Conservation (phyloP, 495 filamentous ascomycete species). For the Ramalina intermedia region DNA sequence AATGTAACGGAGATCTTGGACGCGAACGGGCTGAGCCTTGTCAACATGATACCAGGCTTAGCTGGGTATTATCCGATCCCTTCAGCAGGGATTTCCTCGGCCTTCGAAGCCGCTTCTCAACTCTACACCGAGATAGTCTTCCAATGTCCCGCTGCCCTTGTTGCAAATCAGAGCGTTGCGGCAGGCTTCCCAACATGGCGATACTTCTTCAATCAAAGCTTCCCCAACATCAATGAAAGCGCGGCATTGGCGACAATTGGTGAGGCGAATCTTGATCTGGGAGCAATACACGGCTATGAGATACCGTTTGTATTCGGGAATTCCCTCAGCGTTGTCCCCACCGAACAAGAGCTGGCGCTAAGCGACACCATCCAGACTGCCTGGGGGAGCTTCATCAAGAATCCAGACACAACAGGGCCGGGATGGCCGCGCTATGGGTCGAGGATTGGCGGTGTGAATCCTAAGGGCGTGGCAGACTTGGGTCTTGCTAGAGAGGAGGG, state of each 20-base stretch:
- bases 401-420: too few species aligned
- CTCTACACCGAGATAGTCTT: slow-evolving; percentile 18
- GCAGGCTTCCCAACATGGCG: slow-evolving; percentile 16
- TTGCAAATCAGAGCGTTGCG: slow-evolving; percentile 13
- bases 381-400: too few species aligned
- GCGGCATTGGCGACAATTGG: neutral
- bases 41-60: neutral
- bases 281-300: slow-evolving; percentile 20
- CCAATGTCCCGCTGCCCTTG: slow-evolving; percentile 12
- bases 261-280: slow-evolving; percentile 2
- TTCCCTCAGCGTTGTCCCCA: neutral
- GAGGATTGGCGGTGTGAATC: too few species aligned
- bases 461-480: too few species aligned
- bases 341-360: too few species aligned
- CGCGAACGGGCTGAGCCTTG: neutral
- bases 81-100: slow-evolving; percentile 3
- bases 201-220: slow-evolving; percentile 23
- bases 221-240: slow-evolving; percentile 14
- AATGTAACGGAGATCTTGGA: neutral
- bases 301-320: slow-evolving; percentile 22
- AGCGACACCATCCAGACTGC: too few species aligned
- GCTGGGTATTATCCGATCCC: neutral
- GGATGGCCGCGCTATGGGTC: too few species aligned
- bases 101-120: slow-evolving; percentile 12
- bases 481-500: too few species aligned